Evolutionary conservation across 1,139 yeast species (phyloP).

Genomic region (Geotrichum europaeum): DNA sequence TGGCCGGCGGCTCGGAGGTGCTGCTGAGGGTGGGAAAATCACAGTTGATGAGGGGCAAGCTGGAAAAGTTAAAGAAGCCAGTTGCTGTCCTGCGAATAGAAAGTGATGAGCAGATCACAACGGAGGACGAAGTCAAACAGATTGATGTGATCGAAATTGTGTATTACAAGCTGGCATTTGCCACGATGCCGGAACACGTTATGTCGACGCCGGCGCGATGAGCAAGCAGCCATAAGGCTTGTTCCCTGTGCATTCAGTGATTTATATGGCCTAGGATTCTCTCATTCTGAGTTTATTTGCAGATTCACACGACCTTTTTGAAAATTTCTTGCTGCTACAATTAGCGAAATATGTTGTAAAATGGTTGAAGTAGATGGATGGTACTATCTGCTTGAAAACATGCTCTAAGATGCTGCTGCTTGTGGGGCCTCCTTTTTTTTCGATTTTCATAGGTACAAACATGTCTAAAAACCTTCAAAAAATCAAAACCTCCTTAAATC

Average conservation of each 20-base stretch:
- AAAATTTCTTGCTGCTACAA: not conserved
- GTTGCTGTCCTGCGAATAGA: constrained; percentile 31
- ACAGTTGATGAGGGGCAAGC: constrained; percentile 34
- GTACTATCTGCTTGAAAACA: not conserved
- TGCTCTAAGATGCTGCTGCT: not conserved
- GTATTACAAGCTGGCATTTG: constrained; percentile 32
- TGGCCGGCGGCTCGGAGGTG: constrained; percentile 25
- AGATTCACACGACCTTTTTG: not conserved
- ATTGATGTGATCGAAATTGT: constrained; percentile 31
- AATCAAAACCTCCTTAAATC: not conserved
- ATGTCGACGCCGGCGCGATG: constrained; percentile 17
- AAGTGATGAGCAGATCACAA: constrained; percentile 11
- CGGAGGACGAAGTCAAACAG: constrained; percentile 16
- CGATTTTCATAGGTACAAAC: not conserved
- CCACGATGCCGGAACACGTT: constrained; percentile 34
- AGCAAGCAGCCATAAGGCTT: not conserved
- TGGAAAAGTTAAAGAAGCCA: constrained; percentile 33
- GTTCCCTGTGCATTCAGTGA: not conserved
- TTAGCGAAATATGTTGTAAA: not conserved
- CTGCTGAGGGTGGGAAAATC: constrained; percentile 31
- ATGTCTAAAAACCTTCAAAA: not conserved
- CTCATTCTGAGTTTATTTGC: not conserved
- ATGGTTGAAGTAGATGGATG: not conserved
- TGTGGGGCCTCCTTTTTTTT: not conserved
- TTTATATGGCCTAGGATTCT: not conserved